Conservation (phyloP, 2,329 filamentous ascomycete species). For the Calonectria crousiana region DNA sequence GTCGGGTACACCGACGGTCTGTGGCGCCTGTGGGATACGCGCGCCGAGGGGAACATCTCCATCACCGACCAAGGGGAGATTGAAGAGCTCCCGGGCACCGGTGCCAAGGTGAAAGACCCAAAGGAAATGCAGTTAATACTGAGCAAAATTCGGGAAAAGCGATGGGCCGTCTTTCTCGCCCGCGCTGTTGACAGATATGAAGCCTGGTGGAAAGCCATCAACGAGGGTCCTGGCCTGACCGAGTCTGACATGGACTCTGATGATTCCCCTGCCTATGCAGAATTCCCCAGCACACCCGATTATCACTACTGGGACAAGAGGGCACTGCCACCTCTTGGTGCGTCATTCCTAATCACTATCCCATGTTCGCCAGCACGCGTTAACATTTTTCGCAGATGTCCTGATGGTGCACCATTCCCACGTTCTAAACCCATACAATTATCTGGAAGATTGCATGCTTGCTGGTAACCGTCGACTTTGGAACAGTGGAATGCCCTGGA, state of each 20-base stretch:
- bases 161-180: conserved; percentile 75
- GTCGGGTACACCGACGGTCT: conserved; percentile 71
- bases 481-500: conserved; percentile 73
- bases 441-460: conserved; percentile 38
- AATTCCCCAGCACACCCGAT: conserved; percentile 9
- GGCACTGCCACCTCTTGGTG: conserved; percentile 40
- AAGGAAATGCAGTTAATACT: conserved; percentile 45
- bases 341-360: neutral
- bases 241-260: conserved; percentile 25
- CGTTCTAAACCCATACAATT: conserved; percentile 75
- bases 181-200: conserved; percentile 74
- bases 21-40: conserved; percentile 67
- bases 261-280: conserved; percentile 11
- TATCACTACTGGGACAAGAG: conserved; percentile 32
- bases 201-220: conserved; percentile 64
- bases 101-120: conserved; percentile 40
- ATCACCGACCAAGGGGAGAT: conserved; percentile 30
- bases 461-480: conserved; percentile 53
- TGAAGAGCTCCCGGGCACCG: conserved; percentile 7
- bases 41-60: conserved; percentile 40
- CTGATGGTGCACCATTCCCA: conserved; percentile 81
- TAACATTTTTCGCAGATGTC: conserved; percentile 61
- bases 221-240: conserved; percentile 12
- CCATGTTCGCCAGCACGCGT: neutral
- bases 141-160: conserved; percentile 70